These are phyloP conservation scores for Perkinsus olseni DNA, from an alignment of 169 alveolate species.

Conservation along the genomic window DNA sequence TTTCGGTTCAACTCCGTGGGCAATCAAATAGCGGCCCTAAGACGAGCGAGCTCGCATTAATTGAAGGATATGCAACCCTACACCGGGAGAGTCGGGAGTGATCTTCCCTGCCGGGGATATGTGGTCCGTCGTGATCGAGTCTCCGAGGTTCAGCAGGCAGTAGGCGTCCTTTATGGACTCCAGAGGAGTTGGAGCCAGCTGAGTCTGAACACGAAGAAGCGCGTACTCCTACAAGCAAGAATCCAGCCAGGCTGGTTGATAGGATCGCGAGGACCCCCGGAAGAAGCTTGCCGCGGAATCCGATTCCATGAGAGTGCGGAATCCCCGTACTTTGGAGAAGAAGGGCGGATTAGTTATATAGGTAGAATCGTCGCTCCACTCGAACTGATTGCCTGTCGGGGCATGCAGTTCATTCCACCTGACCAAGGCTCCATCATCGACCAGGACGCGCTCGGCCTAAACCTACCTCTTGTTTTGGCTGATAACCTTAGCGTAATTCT, in stretches of 20 bases:
- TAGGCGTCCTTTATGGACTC: conserved; percentile 19
- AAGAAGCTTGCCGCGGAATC: background rate
- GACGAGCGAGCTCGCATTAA: background rate
- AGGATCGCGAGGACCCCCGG: conserved; percentile 39
- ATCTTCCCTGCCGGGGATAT: conserved; percentile 96
- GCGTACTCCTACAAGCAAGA: background rate
- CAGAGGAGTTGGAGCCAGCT: background rate
- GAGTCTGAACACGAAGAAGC: conserved; percentile 12
- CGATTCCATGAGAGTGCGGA: no score
- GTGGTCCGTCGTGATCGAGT: conserved; percentile 93
- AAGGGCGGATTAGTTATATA: conserved; percentile 91
- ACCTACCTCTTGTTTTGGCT: background rate
- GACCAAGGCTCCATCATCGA: no score
- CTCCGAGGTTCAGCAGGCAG: conserved; percentile 69
- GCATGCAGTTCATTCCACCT: conserved; percentile 26
- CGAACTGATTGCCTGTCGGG: conserved; percentile 61
- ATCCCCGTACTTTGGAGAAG: conserved; percentile 50
- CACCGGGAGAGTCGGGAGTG: conserved; percentile 85
- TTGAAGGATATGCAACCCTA: conserved; percentile 18
- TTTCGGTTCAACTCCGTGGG: conserved; percentile 68
- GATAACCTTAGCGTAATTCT: background rate
- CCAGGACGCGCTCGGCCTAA: background rate
- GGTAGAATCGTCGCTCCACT: conserved; percentile 81
- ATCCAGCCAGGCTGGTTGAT: no score
- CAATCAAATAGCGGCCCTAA: conserved; percentile 42